These are phyloP conservation scores for Nemania sp. DNA, from an alignment of 2,329 filamentous ascomycete species.

Conservation along the genomic window DNA sequence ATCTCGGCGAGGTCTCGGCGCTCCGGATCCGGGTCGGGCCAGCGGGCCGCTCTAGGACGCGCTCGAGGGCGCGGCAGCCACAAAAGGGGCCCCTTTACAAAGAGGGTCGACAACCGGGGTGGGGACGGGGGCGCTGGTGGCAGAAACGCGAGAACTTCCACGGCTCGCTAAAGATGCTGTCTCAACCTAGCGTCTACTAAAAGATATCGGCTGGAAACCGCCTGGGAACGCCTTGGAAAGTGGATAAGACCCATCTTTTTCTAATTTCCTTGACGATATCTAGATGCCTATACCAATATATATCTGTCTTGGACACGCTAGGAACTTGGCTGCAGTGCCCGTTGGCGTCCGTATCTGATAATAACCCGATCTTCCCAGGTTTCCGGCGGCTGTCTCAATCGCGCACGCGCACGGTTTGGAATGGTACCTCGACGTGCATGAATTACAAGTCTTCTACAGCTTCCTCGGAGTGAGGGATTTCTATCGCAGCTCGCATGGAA, in stretches of 20 bases:
- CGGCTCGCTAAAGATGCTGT: neutral
- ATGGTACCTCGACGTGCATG: neutral
- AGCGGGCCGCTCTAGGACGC: constrained; percentile 21
- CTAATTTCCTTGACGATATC: neutral
- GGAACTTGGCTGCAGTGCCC: constrained; percentile 11
- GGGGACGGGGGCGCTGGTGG: constrained; percentile 10
- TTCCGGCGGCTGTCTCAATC: neutral
- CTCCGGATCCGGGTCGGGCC: constrained; percentile 26
- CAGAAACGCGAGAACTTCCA: neutral
- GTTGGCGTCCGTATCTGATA: neutral
- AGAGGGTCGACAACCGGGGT: constrained; percentile 15
- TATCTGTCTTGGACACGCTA: constrained; percentile 8
- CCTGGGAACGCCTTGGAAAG: constrained; percentile 15
- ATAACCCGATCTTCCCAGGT: neutral
- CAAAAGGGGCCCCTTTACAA: constrained; percentile 10
- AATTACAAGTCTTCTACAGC: neutral
- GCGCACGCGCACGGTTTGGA: neutral
- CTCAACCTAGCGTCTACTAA: neutral
- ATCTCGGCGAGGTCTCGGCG: constrained; percentile 28
- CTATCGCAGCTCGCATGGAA: neutral
- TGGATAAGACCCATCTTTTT: constrained; percentile 22
- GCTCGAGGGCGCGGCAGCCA: constrained; percentile 17
- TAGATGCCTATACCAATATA: neutral
- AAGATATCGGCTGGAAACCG: neutral
- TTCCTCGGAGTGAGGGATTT: constrained; percentile 15